Evolutionary conservation across 306 rosid genomes (phyloP), one percentile per base, ranked within the genome.

Genomic region (Neltuma alba): DNA sequence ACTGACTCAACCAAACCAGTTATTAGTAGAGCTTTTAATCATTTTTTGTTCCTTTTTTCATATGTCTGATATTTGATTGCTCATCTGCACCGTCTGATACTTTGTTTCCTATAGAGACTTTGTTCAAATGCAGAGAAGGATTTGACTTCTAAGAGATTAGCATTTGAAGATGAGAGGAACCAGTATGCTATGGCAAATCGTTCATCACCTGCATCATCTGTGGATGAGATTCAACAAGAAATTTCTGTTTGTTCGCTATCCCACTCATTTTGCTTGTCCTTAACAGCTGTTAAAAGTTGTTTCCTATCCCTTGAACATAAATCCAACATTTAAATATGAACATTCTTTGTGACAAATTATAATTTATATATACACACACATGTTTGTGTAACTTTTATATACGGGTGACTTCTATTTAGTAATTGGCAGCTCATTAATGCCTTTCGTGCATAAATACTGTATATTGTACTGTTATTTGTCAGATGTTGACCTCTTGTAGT

Each of bases 171-270:
- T 63, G 84, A 76, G 65, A 77, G 45, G 83, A 76, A 75, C 45
- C 78, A 84, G 36, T 76, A 55, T 77, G 88, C 72, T 70, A 91
- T 86, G 20, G 93, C 85, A 78, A 86, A 87, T 74, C 86, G 33
- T 58, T 83, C 87, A 50, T 82, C 91, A 45, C 71, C 86, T 78
- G 82, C 84, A 45, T 88, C 97, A 75, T 87, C 88, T 63, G 92
- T 83, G 79, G 93, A 88, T 66, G 99, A 92, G 83, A 86, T 91
- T 69, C 79, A 74, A 79, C 88, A 79, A 82, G 97, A 91, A 62
- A 88, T 92, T 81, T 85, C 91, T 75, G 99, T 94, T 65, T 79
- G 97, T 85, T 85, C 72, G 69, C 74, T 64, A 27, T 44, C 41
- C 70, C 65, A 74, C 37, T 38, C 72, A 65, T 63, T 73, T 72